Conservation (phyloP, 1,284 basidiomycete genomes). For the Cryptococcus jaspeensis region DNA sequence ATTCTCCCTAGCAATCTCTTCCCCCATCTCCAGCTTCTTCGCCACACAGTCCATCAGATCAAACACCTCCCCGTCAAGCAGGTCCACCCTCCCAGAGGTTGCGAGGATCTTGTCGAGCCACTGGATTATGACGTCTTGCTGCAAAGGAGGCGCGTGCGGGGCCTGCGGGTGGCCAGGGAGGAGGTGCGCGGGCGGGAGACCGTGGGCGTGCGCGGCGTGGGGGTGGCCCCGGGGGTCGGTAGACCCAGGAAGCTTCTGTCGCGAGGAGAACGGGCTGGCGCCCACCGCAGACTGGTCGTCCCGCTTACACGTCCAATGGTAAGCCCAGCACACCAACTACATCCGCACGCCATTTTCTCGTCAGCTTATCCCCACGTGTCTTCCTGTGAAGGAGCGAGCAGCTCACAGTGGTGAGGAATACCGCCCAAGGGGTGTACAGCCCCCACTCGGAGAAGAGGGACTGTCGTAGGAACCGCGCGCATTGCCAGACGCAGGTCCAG, state of each 20-base stretch:
- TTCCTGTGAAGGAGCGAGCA: background rate
- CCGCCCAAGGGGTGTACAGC: conserved; percentile 40
- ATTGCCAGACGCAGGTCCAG: conserved; percentile 47
- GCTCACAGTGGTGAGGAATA: conserved; percentile 40
- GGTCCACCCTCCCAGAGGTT: conserved; percentile 4
- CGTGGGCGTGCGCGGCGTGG: background rate
- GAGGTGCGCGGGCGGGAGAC: background rate
- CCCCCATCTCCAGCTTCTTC: background rate
- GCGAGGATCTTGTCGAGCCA: conserved; percentile 10
- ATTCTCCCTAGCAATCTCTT: conserved; percentile 8
- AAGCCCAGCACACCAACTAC: conserved; percentile 36
- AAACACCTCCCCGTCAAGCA: background rate
- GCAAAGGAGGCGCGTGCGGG: background rate
- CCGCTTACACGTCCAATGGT: conserved; percentile 11
- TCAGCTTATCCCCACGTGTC: background rate
- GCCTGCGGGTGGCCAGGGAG: background rate
- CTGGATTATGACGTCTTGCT: conserved; percentile 1
- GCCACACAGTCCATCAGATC: conserved; percentile 8
- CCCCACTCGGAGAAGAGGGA: conserved; percentile 39
- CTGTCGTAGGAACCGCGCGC: conserved; percentile 38
- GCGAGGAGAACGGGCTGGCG: too few species aligned
- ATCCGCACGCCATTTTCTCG: background rate
- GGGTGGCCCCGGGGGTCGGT: background rate
- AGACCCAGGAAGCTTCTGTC: background rate
- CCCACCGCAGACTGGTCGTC: background rate